Percentiles rank a stretch among this genome's conserved stretches.
phyloP scores from a whole-genome alignment of 257 asterid genomes.

The Salvia miltiorrhiza region DNA sequence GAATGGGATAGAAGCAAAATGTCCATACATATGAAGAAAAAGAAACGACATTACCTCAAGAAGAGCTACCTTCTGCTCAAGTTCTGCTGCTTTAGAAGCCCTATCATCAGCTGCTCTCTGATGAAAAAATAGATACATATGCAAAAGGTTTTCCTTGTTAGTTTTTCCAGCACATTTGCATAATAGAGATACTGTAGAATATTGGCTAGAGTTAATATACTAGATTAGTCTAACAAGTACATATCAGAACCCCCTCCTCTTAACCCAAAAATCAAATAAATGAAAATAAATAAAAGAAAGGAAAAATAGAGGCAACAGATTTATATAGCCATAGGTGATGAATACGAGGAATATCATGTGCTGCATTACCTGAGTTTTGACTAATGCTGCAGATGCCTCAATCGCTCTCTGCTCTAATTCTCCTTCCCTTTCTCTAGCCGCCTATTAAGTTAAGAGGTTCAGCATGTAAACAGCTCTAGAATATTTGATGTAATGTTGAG shows the following conservation, averaged over 20 bases:
- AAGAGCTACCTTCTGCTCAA: slow-evolving; percentile 96
- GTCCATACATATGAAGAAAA: slow-evolving; percentile 6
- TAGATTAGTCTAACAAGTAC: not conserved
- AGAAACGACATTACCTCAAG: slow-evolving; percentile 73
- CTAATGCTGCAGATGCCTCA: slow-evolving; percentile 93
- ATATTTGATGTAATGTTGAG: slow-evolving; percentile 15
- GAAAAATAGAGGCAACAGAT: not conserved
- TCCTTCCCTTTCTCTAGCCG: slow-evolving; percentile 97
- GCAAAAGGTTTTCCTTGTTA: slow-evolving; percentile 13
- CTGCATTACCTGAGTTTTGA: slow-evolving; percentile 79
- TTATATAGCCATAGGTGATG: slow-evolving; percentile 1
- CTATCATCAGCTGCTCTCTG: slow-evolving; percentile 97
- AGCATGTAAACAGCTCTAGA: slow-evolving; percentile 21
- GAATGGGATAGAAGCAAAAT: slow-evolving; percentile 7
- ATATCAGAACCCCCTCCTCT: not conserved
- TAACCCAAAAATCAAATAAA: not conserved
- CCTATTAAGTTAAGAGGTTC: slow-evolving; percentile 46
- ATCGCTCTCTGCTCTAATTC: slow-evolving; percentile 94
- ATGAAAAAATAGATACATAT: slow-evolving; percentile 24
- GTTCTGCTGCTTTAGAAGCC: slow-evolving; percentile 86
- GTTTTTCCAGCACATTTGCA: slow-evolving; percentile 12
- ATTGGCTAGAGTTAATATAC: not conserved
- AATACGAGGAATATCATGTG: slow-evolving; percentile 4
- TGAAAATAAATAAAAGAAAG: not conserved
- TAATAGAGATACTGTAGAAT: not conserved